Evolutionary conservation across 2,329 filamentous ascomycete genomes (phyloP), one percentile per base, ranked within the genome.

Genomic region (Apiospora arundinis): DNA sequence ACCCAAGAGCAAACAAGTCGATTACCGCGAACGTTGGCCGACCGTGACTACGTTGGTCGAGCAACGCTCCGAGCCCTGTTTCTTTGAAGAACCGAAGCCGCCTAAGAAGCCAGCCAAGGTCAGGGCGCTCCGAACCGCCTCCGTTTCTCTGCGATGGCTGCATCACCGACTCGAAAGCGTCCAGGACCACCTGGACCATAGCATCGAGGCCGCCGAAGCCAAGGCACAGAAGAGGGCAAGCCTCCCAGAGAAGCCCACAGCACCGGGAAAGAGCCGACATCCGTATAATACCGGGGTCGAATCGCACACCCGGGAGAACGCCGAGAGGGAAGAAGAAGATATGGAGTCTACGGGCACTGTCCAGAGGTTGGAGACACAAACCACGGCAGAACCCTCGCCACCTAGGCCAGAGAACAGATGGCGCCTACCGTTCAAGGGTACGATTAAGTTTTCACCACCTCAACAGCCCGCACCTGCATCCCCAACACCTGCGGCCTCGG

Each of bases 251-350:
- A 66, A n/a, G 72, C 72, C 16, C 7, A 56, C 63, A 5, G 75
- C 70, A 32, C 78, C 78, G 1, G 79, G 79, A 6, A 74, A 76
- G 67, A 79, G 78, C 71, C 80, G 74, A 16, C 76, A 80, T 42
- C 79, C 79, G 0, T 80, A 80, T 66, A 78, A 80, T 52, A 80
- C 78, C 5, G 77, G 74, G 0, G 45, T 77, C 45, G 71, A 49
- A n/a, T 9, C 45, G 32, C 67, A 56, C 1, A n/a, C 48, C 18
- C 11, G 18, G 11, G n/a, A 49, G 3, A 2, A 44, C 40, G 21
- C n/a, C 45, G 11, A 14, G 7, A 46, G 49, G 18, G 46, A 48
- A n/a, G 7, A 25, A n/a, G 37, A 56, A n/a, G 7, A 25, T 23
- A 44, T 12, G 9, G 21, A n/a, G 46, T 32, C 28, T 25, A 56